These are phyloP conservation scores for Dictyostelium brefeldianum DNA, from an alignment of 78 protist genomes.

Conservation along the genomic window DNA sequence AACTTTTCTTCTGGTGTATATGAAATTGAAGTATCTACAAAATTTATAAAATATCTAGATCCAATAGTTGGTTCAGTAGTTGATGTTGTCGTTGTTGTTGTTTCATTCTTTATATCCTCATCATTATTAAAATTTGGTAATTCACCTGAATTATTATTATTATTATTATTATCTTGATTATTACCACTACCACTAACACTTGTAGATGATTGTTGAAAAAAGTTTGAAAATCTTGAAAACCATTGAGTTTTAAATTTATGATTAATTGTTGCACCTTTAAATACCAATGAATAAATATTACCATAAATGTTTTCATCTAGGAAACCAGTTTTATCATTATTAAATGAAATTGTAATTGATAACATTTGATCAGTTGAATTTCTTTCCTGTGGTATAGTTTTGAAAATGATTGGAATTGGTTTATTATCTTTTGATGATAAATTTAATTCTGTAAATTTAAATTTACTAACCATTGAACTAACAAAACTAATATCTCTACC, in stretches of 20 bases:
- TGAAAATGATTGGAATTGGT: constrained; percentile 17
- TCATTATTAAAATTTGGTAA: not conserved
- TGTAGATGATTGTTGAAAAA: not conserved
- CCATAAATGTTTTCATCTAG: constrained; percentile 47
- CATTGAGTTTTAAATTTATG: constrained; percentile 14
- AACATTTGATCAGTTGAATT: constrained; percentile 1
- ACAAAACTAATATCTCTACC: constrained; percentile 62
- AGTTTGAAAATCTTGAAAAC: constrained; percentile 28
- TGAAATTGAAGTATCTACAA: constrained; percentile 49
- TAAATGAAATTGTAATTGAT: constrained; percentile 17
- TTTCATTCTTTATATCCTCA: not conserved
- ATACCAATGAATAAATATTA: constrained; percentile 3
- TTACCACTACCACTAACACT: not conserved
- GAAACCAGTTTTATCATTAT: constrained; percentile 41
- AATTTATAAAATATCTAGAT: constrained; percentile 32
- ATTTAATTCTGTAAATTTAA: constrained; percentile 31
- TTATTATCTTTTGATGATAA: not conserved
- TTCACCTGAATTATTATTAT: not conserved
- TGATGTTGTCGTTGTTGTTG: not conserved
- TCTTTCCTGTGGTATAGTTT: constrained; percentile 15
- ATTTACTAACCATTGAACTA: constrained; percentile 1
- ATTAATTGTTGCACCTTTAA: constrained; percentile 56
- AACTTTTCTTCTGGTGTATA: constrained; percentile 21
- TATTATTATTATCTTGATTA: not conserved
- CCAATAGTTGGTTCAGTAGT: not conserved